These are phyloP conservation scores for Viscum album DNA, from an alignment of 177 flowering plant genomes.

Conservation along the genomic window DNA sequence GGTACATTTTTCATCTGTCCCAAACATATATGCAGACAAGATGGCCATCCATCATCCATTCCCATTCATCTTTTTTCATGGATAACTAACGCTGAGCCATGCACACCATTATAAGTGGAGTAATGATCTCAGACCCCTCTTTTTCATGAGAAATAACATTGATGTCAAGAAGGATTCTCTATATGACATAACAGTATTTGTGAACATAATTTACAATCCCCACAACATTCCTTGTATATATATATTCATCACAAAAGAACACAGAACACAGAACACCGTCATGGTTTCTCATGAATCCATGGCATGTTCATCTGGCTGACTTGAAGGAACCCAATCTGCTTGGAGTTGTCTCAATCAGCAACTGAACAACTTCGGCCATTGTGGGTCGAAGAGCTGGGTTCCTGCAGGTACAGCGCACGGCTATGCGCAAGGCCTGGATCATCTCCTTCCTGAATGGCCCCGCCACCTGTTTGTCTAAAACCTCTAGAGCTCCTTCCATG, in stretches of 20 bases:
- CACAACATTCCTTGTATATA: too few species aligned
- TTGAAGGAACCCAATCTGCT: slow-evolving; percentile 43
- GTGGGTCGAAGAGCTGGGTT: slow-evolving; percentile 61
- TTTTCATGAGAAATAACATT: slow-evolving; percentile 19
- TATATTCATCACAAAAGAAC: slow-evolving; percentile 1
- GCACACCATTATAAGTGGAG: slow-evolving; percentile 30
- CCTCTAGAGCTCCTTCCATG: slow-evolving; percentile 59
- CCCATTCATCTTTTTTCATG: slow-evolving; percentile 14
- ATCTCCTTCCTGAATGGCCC: slow-evolving; percentile 61
- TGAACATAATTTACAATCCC: too few species aligned
- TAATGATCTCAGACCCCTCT: slow-evolving; percentile 21
- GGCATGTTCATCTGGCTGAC: slow-evolving; percentile 31
- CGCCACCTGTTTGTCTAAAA: slow-evolving; percentile 55
- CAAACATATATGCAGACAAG: slow-evolving; percentile 20
- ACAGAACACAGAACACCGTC: slow-evolving; percentile 12
- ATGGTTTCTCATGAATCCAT: slow-evolving; percentile 23
- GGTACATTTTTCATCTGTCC: slow-evolving; percentile 18
- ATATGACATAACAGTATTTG: slow-evolving; percentile 19
- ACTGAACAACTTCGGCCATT: slow-evolving; percentile 83
- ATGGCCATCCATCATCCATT: slow-evolving; percentile 15
- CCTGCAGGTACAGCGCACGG: slow-evolving; percentile 59
- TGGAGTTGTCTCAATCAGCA: slow-evolving; percentile 70
- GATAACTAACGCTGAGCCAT: slow-evolving; percentile 16
- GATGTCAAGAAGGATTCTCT: too few species aligned
- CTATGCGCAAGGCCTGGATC: slow-evolving; percentile 61